A percentile compares a stretch with the other conserved stretches of the same genome.
Evolutionary conservation across 1,284 basidiomycete species (phyloP).

Genomic region (Tilletia horrida): DNA sequence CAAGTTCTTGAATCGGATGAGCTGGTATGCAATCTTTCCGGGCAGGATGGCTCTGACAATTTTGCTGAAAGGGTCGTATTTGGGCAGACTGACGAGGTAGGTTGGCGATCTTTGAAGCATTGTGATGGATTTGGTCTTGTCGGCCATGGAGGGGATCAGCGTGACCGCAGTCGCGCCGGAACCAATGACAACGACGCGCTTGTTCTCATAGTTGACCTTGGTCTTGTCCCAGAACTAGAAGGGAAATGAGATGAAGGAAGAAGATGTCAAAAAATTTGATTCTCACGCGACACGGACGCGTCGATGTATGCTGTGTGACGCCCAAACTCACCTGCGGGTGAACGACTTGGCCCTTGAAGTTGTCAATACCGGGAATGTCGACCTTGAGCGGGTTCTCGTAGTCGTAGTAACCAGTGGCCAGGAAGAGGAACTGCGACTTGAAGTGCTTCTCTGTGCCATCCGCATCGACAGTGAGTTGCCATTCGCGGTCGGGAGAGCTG

Average conservation of each 20-base stretch:
- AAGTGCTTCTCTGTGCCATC: constrained; percentile 29
- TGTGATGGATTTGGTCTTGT: constrained; percentile 43
- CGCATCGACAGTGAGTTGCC: constrained; percentile 34
- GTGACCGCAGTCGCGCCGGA: constrained; percentile 53
- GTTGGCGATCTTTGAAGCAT: constrained; percentile 53
- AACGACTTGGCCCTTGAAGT: constrained; percentile 48
- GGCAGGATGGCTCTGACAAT: constrained; percentile 46
- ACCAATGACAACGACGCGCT: constrained; percentile 51
- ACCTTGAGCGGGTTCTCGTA: constrained; percentile 44
- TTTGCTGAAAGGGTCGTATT: constrained; percentile 36
- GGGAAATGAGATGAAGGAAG: background rate
- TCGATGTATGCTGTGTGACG: background rate
- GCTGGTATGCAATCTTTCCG: constrained; percentile 21
- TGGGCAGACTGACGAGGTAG: constrained; percentile 49
- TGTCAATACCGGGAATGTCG: constrained; percentile 44
- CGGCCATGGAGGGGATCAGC: constrained; percentile 45
- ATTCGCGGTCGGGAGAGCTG: constrained; percentile 35
- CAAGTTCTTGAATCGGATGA: constrained; percentile 34
- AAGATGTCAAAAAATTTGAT: background rate
- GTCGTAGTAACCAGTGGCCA: constrained; percentile 50
- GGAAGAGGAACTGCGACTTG: constrained; percentile 39
- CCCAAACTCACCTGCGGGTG: constrained; percentile 50
- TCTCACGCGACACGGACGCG: background rate
- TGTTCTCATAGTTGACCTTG: constrained; percentile 43
- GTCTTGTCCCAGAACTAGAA: constrained; percentile 21